These are phyloP conservation scores for Roridomyces roridus DNA, from an alignment of 768 basidiomycete species.

Conservation along the genomic window DNA sequence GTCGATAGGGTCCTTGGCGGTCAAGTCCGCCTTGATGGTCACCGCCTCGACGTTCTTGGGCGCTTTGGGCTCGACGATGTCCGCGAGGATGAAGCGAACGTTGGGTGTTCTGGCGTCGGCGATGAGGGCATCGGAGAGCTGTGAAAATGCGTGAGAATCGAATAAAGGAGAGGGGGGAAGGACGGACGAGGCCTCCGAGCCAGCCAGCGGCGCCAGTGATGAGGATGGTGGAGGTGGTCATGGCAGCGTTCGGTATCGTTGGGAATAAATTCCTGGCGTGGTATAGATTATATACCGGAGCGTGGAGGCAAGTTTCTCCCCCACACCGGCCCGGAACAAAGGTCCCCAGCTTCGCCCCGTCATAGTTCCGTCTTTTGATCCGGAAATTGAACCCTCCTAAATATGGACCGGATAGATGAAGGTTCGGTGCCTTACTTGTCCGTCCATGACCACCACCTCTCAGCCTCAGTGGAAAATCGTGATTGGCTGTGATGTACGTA, in stretches of 20 bases:
- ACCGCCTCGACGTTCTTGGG: conserved; percentile 37
- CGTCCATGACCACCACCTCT: background rate
- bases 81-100: conserved; percentile 55
- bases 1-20: conserved; percentile 40
- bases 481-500: conserved; percentile 17
- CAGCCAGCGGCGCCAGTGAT: conserved; percentile 53
- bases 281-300: background rate
- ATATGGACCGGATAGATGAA: no score
- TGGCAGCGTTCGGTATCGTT: conserved; percentile 33
- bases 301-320: no score
- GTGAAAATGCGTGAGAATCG: background rate
- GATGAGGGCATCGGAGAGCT: conserved; percentile 44
- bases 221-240: conserved; percentile 31
- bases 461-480: conserved; percentile 14
- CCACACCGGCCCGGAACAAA: no score
- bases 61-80: conserved; percentile 48
- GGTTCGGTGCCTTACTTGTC: background rate
- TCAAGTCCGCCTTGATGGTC: conserved; percentile 48
- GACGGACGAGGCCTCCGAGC: conserved; percentile 21
- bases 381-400: no score
- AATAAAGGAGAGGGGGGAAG: background rate
- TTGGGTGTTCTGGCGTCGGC: conserved; percentile 41
- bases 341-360: no score
- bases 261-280: background rate
- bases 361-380: no score